Evolutionary conservation across 257 asterid species (phyloP).

Genomic region (Striga asiatica): DNA sequence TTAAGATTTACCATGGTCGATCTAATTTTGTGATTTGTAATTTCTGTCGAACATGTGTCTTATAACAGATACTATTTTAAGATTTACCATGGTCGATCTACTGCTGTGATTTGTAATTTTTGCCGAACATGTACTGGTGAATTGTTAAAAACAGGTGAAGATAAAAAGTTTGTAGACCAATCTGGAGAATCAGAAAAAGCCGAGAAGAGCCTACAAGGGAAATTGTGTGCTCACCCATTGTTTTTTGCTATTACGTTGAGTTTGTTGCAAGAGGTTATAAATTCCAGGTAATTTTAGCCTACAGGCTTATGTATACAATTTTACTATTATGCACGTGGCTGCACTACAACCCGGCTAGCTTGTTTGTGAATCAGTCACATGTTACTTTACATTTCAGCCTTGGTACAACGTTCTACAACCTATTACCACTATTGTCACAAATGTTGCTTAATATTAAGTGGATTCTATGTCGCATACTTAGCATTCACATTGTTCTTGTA

Average conservation of each 20-base stretch:
- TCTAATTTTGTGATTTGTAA: background rate
- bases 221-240: conserved; percentile 56
- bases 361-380: conserved; percentile 3
- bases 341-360: background rate
- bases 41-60: too few species aligned
- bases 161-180: conserved; percentile 26
- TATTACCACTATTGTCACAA: background rate
- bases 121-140: conserved; percentile 4
- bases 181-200: conserved; percentile 21
- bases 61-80: background rate
- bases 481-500: background rate
- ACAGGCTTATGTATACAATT: background rate
- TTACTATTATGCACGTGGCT: background rate
- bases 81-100: conserved; percentile 2
- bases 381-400: background rate
- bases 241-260: conserved; percentile 84
- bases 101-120: background rate
- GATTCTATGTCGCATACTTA: background rate
- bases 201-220: conserved; percentile 28
- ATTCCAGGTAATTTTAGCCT: conserved; percentile 57
- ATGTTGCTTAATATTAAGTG: background rate
- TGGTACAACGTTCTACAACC: background rate
- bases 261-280: conserved; percentile 79
- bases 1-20: background rate
- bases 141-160: conserved; percentile 33